Conservation (phyloP, 139 green algal genomes). For the Mychonastes homosphaera region DNA sequence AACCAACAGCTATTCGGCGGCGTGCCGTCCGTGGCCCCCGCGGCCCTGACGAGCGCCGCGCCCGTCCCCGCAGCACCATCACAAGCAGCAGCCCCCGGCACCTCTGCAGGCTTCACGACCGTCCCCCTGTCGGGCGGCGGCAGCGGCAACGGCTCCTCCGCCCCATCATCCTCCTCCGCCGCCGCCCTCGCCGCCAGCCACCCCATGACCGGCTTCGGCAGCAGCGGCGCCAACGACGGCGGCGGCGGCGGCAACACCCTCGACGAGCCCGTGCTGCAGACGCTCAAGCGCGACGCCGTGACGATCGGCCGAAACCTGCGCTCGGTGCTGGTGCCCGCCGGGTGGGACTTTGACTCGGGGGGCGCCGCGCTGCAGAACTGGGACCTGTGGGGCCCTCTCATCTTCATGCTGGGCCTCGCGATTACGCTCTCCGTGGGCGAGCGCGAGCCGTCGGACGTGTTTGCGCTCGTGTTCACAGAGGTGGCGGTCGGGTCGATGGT, state of each 20-base stretch:
- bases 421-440: slow-evolving; percentile 57
- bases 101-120: too few species aligned
- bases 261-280: slow-evolving; percentile 82
- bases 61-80: too few species aligned
- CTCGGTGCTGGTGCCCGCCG: slow-evolving; percentile 70
- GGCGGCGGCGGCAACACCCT: slow-evolving; percentile 59
- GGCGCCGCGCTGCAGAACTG: slow-evolving; percentile 80
- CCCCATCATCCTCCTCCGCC: too few species aligned
- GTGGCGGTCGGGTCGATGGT: slow-evolving; percentile 77
- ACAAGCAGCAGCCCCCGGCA: too few species aligned
- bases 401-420: slow-evolving; percentile 70
- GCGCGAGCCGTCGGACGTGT: slow-evolving; percentile 49
- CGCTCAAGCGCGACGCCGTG: slow-evolving; percentile 79
- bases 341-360: slow-evolving; percentile 55
- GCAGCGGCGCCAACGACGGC: neutral
- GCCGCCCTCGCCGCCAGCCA: too few species aligned
- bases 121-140: too few species aligned
- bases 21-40: too few species aligned
- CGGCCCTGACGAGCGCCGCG: too few species aligned
- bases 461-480: slow-evolving; percentile 86
- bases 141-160: too few species aligned
- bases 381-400: slow-evolving; percentile 96
- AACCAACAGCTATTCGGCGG: too few species aligned
- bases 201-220: neutral
- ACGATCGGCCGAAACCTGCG: slow-evolving; percentile 77